Percentiles rank a stretch among this genome's conserved stretches.
These are phyloP conservation scores for Amphirosellinia nigrospora DNA, from an alignment of 495 filamentous ascomycete genomes.

Conservation along the genomic window DNA sequence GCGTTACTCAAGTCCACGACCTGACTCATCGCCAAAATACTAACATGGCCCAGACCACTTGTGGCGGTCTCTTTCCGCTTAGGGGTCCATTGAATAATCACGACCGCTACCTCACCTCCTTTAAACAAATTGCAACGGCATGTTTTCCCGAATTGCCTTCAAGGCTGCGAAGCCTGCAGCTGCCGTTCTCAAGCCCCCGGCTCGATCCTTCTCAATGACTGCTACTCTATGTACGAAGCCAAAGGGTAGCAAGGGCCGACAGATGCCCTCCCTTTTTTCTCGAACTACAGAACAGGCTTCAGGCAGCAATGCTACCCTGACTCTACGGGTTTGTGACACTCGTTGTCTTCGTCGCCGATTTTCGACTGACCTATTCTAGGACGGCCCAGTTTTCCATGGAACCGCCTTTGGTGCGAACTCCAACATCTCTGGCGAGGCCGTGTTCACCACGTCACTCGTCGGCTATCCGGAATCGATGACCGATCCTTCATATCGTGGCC, in stretches of 20 bases:
- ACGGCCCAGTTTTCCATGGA: constrained; percentile 91
- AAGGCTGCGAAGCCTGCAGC: constrained; percentile 56
- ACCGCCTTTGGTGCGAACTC: constrained; percentile 90
- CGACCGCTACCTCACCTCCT: constrained; percentile 27
- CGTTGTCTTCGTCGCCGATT: not conserved
- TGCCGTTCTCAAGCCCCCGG: constrained; percentile 43
- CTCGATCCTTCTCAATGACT: constrained; percentile 62
- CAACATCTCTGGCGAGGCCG: constrained; percentile 92
- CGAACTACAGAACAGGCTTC: constrained; percentile 64
- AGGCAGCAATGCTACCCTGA: constrained; percentile 85
- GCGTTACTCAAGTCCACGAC: constrained; percentile 41
- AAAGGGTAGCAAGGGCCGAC: constrained; percentile 67
- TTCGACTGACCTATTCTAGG: constrained; percentile 47
- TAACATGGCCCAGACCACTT: constrained; percentile 77
- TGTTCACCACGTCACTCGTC: constrained; percentile 92
- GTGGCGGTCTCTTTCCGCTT: constrained; percentile 80
- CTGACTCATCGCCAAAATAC: constrained; percentile 53
- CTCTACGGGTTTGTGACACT: constrained; percentile 72
- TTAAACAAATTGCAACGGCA: constrained; percentile 49
- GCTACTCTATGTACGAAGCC: constrained; percentile 43
- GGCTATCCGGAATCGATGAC: constrained; percentile 98
- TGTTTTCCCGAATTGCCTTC: constrained; percentile 72
- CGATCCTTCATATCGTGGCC: constrained; percentile 97
- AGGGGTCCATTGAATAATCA: constrained; percentile 42
- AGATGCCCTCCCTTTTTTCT: constrained; percentile 50